Base-by-base conservation (phyloP, 2,329 filamentous ascomycete genomes). In the Pseudogymnoascus sp. region DNA sequence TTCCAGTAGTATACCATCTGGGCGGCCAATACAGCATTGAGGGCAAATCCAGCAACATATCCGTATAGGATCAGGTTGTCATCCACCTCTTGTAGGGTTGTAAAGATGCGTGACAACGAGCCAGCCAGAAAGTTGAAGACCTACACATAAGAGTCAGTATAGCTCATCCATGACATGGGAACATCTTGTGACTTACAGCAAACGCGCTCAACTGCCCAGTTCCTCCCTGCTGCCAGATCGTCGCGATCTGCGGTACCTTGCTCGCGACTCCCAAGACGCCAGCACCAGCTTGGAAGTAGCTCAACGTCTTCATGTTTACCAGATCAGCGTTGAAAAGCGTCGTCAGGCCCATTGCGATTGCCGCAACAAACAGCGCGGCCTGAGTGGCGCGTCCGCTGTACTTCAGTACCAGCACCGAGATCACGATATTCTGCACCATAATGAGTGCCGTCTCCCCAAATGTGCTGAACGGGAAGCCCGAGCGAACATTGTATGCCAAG, bases 1-100 rank as follows among this genome's bases (percentile, higher is more conserved):
- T 96, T 96, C 94, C 94, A 99, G 79, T 97, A 97, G 76, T 92
- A 95, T 26, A 95, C 71, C 88, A 99, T 94, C 77, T 99, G 94
- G 37, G 81, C 75, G 12, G 92, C 92, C 61, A 99, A 79, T 60
- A 99, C 81, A 61, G 85, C 79, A 74, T 99, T 99, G 67, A 99
- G 82, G n/a, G 79, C 76, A 72, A 96, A 96, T 26, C 91, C 94
- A 6, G 91, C 90, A 60, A 97, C 76, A 79, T 95, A 97, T 57
- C 92, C 89, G 75, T 95, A 97, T 23, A 99, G 82, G 68, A 99
- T 97, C 61, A 97, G 80, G 75, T 92, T 92, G 74, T 99, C 94
- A 72, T 95, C 89, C 62, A 99, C 94, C 78, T 99, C 94, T 71
- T 97, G 92, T 61, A 99, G 78, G 7, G 95, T 99, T 30, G 94